Conservation (phyloP, 2,329 filamentous ascomycete genomes). For the Aspergillus awamori region DNA sequence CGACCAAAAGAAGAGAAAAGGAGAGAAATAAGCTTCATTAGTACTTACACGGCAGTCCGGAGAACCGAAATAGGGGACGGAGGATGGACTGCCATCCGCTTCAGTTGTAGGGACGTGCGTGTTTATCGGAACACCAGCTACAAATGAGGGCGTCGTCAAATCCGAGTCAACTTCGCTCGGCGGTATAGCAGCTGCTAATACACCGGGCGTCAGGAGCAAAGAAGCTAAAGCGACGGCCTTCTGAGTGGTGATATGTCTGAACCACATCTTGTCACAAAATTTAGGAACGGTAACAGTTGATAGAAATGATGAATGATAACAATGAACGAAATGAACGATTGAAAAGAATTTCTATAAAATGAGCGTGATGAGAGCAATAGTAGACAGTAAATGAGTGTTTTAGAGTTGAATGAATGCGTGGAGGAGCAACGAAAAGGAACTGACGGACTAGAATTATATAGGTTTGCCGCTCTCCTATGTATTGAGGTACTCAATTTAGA, state of each 20-base stretch:
- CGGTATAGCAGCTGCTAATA: not conserved
- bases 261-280: not conserved
- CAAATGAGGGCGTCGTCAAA: not conserved
- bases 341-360: not conserved
- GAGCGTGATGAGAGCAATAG: not conserved
- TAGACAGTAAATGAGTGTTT: not conserved
- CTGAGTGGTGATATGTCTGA: not conserved
- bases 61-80: not conserved
- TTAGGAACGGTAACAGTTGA: not conserved
- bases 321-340: not conserved
- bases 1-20: not conserved
- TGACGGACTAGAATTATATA: not conserved
- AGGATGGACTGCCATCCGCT: not conserved
- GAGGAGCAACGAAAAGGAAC: not conserved
- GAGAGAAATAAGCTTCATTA: not conserved
- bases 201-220: not conserved
- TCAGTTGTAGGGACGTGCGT: slow-evolving; percentile 2
- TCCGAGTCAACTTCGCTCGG: not conserved
- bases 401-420: not conserved
- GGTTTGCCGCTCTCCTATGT: not conserved
- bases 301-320: not conserved
- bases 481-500: not conserved
- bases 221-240: slow-evolving; percentile 4
- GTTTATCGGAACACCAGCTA: not conserved
- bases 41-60: not conserved